Percentiles rank a stretch among this genome's conserved stretches.
These are phyloP conservation scores for Phanerochaete carnosa DNA, from an alignment of 768 basidiomycete species.

Conservation along the genomic window DNA sequence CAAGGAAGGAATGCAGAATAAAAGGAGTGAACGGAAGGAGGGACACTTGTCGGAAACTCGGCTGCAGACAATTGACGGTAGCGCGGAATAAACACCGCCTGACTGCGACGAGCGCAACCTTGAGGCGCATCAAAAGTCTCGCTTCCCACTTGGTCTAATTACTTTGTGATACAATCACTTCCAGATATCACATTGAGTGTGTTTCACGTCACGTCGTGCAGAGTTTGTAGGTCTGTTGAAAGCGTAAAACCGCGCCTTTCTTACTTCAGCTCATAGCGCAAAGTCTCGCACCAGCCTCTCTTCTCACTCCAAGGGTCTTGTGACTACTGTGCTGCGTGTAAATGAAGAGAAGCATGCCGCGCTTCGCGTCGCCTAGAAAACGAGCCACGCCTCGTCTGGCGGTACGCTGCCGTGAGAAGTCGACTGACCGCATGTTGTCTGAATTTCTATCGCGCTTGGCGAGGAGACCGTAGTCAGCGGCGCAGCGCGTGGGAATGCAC, in stretches of 20 bases:
- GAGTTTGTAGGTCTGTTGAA: background rate
- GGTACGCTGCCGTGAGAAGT: background rate
- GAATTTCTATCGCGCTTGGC: background rate
- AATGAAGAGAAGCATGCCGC: background rate
- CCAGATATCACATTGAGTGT: background rate
- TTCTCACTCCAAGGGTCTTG: background rate
- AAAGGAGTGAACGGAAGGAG: conserved; percentile 8
- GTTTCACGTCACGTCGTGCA: background rate
- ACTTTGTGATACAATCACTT: background rate
- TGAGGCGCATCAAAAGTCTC: conserved; percentile 1
- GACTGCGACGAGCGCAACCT: conserved; percentile 1
- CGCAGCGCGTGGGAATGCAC: background rate
- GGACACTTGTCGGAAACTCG: conserved; percentile 7
- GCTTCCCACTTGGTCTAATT: background rate
- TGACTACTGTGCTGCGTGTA: background rate
- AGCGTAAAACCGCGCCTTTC: background rate
- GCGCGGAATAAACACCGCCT: conserved; percentile 3
- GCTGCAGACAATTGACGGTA: conserved; percentile 7
- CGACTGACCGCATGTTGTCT: background rate
- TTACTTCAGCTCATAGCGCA: background rate
- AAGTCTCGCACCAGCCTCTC: too few relatives aligned
- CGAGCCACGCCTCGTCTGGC: background rate
- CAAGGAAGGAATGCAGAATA: conserved; percentile 13
- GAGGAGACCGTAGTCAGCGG: background rate
- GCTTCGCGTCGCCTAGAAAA: background rate